Percentiles rank a stretch among this genome's conserved stretches.
These are phyloP conservation scores for Colletotrichum orbiculare DNA, from an alignment of 2,329 filamentous ascomycete genomes.

Conservation along the genomic window DNA sequence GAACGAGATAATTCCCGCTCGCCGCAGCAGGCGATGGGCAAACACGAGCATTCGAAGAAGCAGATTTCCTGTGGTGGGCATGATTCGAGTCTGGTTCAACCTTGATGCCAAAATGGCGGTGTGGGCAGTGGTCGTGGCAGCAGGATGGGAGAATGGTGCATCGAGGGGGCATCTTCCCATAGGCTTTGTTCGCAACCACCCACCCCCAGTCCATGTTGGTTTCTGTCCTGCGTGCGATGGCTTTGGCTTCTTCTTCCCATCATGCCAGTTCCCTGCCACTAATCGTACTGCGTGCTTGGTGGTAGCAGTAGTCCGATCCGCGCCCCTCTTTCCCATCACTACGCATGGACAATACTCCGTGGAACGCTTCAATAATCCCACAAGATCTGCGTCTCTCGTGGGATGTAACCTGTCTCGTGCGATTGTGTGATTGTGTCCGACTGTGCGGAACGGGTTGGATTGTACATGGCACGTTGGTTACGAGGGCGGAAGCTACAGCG, in stretches of 20 bases:
- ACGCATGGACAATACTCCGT: constrained; percentile 22
- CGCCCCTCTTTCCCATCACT: neutral
- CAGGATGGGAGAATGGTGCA: constrained; percentile 2
- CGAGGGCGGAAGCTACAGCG: no score
- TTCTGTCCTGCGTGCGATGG: neutral
- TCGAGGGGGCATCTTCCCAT: neutral
- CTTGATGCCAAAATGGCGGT: constrained; percentile 34
- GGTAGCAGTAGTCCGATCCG: no score
- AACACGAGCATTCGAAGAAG: neutral
- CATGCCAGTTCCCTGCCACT: neutral
- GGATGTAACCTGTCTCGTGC: constrained; percentile 21
- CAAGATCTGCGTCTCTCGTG: constrained; percentile 20
- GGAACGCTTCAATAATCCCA: constrained; percentile 7
- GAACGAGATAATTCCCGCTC: constrained; percentile 8
- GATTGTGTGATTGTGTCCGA: no score
- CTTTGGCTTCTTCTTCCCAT: constrained; percentile 6
- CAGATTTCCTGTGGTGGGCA: no score
- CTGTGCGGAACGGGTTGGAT: no score
- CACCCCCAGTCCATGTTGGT: neutral
- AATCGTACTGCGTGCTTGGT: neutral
- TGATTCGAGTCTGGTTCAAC: constrained; percentile 28
- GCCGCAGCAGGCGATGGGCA: constrained; percentile 31
- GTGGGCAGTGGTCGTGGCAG: constrained; percentile 20
- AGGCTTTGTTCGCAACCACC: constrained; percentile 10
- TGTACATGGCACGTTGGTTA: no score